Base-by-base conservation (phyloP, 495 filamentous ascomycete genomes). In the Cercophora sp. region DNA sequence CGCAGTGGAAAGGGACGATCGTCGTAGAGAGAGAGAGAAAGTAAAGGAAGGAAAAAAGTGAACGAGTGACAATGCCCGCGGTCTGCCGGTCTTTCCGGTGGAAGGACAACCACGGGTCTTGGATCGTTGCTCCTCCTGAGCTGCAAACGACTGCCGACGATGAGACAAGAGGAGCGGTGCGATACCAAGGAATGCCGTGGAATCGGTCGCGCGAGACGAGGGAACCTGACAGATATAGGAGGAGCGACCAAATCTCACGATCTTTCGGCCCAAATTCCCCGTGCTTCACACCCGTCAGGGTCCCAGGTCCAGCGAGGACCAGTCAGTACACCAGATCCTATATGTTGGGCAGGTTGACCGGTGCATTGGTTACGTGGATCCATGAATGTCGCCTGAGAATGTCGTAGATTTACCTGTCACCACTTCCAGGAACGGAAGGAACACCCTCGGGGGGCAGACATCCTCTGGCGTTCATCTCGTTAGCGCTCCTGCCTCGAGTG, bases 211-310 rank as follows among this genome's bases (percentile, higher is more conserved):
- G 45, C 35, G 50, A 50, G 37, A 57, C 47, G 54, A 39, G 19
- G 51, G 43, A 35, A 15, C 27, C 37, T 40, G 49, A 29, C 57
- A 63, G 58, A 63, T 67, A 67, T 67, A 67, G 57, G 39, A 57
- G 51, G 57, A 51, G 49, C 36, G 54, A 54, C 36, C 34, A 8
- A 16, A 42, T 32, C 29, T 13, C 29, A 22, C 46, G 13, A 8
- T 34, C 29, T 20, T 48, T 25, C 29, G 31, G 27, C 27, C 27
- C 37, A 20, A 44, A 56, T 56, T 50, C 47, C 43, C 57, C 46
- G 52, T 22, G 26, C n/a, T 32, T 4, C 29, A 5, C 34, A n/a
- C n/a, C 37, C 37, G 15, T 36, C 45, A 55, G 45, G 52, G 52
- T 54, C 40, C 34, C 51, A 47, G 32, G 50, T 4, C 22, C 36